These are phyloP conservation scores for Fraxinus americana DNA, from an alignment of 257 asterid genomes.

Conservation along the genomic window DNA sequence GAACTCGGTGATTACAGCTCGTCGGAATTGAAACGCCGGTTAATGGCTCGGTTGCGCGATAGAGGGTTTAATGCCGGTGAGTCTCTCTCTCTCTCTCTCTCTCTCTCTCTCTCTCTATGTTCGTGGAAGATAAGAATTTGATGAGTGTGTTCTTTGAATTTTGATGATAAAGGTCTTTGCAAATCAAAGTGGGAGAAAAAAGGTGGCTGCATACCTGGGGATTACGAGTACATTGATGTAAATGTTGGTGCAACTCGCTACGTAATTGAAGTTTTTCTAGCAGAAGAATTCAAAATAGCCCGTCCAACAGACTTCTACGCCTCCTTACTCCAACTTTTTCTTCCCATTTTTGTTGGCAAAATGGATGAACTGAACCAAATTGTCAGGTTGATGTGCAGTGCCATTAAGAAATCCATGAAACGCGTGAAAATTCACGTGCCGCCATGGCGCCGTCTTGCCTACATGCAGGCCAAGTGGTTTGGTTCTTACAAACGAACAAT, in stretches of 20 bases:
- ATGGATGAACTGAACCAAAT: constrained; percentile 55
- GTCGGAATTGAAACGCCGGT: constrained; percentile 46
- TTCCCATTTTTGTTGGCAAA: constrained; percentile 46
- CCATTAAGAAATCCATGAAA: constrained; percentile 62
- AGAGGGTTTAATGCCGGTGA: constrained; percentile 58
- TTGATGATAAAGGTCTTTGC: constrained; percentile 61
- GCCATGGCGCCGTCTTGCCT: constrained; percentile 80
- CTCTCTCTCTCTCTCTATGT: background rate
- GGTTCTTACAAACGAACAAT: constrained; percentile 55
- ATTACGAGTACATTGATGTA: constrained; percentile 70
- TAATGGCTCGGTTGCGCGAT: constrained; percentile 50
- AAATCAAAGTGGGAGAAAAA: constrained; percentile 77
- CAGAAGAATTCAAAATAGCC: constrained; percentile 69
- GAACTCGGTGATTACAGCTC: constrained; percentile 21
- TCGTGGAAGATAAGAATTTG: background rate
- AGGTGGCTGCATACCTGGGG: constrained; percentile 50
- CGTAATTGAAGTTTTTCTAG: constrained; percentile 54
- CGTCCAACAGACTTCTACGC: constrained; percentile 54
- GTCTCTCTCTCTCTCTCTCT: background rate
- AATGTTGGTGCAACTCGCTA: constrained; percentile 43
- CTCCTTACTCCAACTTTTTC: constrained; percentile 45
- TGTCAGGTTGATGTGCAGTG: constrained; percentile 58
- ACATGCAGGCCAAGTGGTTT: constrained; percentile 76
- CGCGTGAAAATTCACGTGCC: constrained; percentile 54
- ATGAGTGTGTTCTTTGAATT: background rate